Conservation (phyloP, 2,329 filamentous ascomycete species). For the Trichoderma gracile region DNA sequence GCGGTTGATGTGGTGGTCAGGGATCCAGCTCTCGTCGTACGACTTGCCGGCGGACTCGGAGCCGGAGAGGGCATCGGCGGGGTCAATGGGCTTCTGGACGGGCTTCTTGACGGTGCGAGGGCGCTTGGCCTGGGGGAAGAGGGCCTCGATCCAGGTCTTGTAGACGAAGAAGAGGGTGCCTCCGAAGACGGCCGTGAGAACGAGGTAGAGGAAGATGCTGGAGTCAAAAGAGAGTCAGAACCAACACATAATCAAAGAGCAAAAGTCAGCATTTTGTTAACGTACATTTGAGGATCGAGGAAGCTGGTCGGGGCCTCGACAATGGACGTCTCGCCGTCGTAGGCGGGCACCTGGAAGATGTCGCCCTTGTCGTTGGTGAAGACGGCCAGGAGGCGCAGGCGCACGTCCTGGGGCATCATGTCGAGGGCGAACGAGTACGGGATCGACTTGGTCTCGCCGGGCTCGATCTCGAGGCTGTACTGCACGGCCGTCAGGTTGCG, state of each 20-base stretch:
- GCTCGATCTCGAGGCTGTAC: slow-evolving; percentile 72
- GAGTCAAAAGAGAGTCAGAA: neutral
- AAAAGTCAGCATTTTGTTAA: slow-evolving; percentile 23
- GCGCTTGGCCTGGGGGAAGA: slow-evolving; percentile 89
- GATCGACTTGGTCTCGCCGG: slow-evolving; percentile 73
- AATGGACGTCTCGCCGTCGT: slow-evolving; percentile 79
- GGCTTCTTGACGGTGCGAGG: slow-evolving; percentile 59
- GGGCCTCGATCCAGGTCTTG: slow-evolving; percentile 93
- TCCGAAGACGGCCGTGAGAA: slow-evolving; percentile 76
- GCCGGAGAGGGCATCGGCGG: slow-evolving; percentile 63
- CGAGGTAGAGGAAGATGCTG: slow-evolving; percentile 97
- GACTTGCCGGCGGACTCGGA: slow-evolving; percentile 71
- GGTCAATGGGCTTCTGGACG: slow-evolving; percentile 65
- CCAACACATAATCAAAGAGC: neutral
- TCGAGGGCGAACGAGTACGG: slow-evolving; percentile 86
- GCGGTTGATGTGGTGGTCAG: slow-evolving; percentile 82
- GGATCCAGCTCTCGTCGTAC: slow-evolving; percentile 94
- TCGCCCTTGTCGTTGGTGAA: slow-evolving; percentile 65
- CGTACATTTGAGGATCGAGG: slow-evolving; percentile 94
- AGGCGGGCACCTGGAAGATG: slow-evolving; percentile 75
- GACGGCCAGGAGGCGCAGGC: slow-evolving; percentile 74
- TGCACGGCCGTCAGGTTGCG: slow-evolving; percentile 81
- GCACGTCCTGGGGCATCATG: slow-evolving; percentile 88
- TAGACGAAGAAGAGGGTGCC: slow-evolving; percentile 95
- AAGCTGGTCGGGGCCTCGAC: slow-evolving; percentile 90